A percentile compares a stretch with the other conserved stretches of the same genome.
Conservation (phyloP, 768 basidiomycete genomes). For the Tulasnella sp. region DNA sequence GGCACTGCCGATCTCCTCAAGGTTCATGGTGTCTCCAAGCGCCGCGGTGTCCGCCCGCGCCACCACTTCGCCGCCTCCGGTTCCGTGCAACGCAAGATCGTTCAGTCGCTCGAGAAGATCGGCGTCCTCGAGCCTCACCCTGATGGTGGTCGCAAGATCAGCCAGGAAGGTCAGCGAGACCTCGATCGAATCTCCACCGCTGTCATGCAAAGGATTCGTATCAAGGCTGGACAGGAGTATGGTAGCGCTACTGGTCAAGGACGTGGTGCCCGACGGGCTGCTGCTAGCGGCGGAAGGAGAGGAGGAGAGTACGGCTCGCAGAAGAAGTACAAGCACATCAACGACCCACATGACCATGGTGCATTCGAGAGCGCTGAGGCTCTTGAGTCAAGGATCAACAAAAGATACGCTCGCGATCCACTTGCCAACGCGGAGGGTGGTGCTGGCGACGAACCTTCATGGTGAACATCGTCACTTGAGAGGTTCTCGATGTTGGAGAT, state of each 20-base stretch:
- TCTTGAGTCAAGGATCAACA: conserved; percentile 1
- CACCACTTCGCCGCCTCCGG: conserved; percentile 86
- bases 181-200: conserved; percentile 91
- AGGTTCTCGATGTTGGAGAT: background rate
- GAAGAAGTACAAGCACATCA: conserved; percentile 9
- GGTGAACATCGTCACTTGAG: background rate
- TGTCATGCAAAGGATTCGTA: conserved; percentile 47
- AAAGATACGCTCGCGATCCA: background rate
- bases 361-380: background rate
- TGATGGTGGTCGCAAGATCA: conserved; percentile 93
- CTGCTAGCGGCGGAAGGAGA: conserved; percentile 1
- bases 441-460: conserved; percentile 4
- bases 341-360: background rate
- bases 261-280: conserved; percentile 1
- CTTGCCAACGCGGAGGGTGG: background rate
- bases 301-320: conserved; percentile 2
- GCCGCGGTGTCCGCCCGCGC: conserved; percentile 93
- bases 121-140: conserved; percentile 92
- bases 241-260: background rate
- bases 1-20: conserved; percentile 91
- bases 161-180: conserved; percentile 94
- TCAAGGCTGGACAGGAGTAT: conserved; percentile 18
- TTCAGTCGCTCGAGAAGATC: conserved; percentile 98
- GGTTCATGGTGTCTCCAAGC: conserved; percentile 93
- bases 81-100: conserved; percentile 89